A percentile compares a stretch with the other conserved stretches of the same genome.
These are phyloP conservation scores for Emydomyces testavorans DNA, from an alignment of 2,329 filamentous ascomycete species.

Conservation along the genomic window DNA sequence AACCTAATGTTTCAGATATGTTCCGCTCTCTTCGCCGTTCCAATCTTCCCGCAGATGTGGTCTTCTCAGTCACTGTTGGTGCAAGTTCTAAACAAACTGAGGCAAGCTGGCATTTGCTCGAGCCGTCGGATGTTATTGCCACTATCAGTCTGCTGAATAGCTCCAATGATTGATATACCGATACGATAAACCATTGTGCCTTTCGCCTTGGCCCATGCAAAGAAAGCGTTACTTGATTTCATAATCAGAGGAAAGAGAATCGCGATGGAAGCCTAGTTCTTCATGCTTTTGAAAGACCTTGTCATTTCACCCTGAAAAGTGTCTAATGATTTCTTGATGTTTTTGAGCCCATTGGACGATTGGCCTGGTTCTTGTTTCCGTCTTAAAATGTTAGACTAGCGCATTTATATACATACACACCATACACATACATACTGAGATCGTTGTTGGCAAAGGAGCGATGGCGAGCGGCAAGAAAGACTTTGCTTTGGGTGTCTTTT, in stretches of 20 bases:
- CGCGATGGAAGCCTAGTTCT: background rate
- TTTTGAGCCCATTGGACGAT: background rate
- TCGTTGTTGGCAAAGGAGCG: background rate
- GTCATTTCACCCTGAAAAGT: background rate
- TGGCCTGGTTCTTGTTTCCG: background rate
- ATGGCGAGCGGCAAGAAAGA: background rate
- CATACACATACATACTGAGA: background rate
- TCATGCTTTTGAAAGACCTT: background rate
- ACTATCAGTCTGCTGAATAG: conserved; percentile 45
- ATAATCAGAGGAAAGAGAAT: background rate
- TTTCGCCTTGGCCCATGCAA: no score
- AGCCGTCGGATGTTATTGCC: conserved; percentile 78
- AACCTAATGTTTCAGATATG: conserved; percentile 41
- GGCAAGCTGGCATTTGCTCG: conserved; percentile 78
- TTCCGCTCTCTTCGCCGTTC: conserved; percentile 65
- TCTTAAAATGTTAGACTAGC: background rate
- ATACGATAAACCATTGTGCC: background rate
- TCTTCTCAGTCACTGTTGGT: conserved; percentile 86
- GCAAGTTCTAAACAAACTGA: conserved; percentile 84
- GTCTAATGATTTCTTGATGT: background rate
- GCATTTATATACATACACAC: background rate
- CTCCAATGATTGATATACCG: conserved; percentile 16
- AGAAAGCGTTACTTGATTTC: background rate
- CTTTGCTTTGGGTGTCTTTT: background rate
- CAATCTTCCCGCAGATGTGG: conserved; percentile 49